A percentile compares a stretch with the other conserved stretches of the same genome.
Evolutionary conservation across 768 basidiomycete genomes (phyloP).

Genomic region (Termitomyces sp.): DNA sequence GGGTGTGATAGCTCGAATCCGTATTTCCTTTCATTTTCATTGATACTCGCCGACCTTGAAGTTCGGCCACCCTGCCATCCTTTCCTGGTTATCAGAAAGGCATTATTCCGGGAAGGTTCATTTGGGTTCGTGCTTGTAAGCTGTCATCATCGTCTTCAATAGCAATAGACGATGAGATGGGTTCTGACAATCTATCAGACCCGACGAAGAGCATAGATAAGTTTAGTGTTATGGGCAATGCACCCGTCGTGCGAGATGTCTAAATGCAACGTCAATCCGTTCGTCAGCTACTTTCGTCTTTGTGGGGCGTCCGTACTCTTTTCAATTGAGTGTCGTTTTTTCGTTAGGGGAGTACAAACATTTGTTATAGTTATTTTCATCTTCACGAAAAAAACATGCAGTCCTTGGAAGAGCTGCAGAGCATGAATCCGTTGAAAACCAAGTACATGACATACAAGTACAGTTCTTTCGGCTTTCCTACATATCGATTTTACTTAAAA

Average conservation of each 20-base stretch:
- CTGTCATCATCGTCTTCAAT: too few species aligned
- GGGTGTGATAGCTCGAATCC: not conserved
- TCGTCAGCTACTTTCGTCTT: not conserved
- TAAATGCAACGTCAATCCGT: not conserved
- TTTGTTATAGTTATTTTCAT: not conserved
- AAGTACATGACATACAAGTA: not conserved
- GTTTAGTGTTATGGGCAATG: not conserved
- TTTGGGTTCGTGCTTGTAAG: too few species aligned
- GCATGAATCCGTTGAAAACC: not conserved
- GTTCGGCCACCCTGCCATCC: too few species aligned
- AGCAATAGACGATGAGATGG: too few species aligned
- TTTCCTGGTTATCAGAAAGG: too few species aligned
- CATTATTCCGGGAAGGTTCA: too few species aligned
- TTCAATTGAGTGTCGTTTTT: too few species aligned
- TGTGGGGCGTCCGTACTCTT: not conserved
- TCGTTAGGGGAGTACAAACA: not conserved
- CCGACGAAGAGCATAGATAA: not conserved
- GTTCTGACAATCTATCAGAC: not conserved
- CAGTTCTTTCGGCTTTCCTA: not conserved
- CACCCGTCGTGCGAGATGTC: not conserved
- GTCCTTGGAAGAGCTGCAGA: not conserved
- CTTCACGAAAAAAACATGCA: not conserved
- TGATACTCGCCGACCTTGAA: too few species aligned
- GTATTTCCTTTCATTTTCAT: not conserved
- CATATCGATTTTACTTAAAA: conserved; percentile 18